Evolutionary conservation across 495 filamentous ascomycete species (phyloP), one percentile per base, ranked within the genome.

Genomic region (Aspergillus cristatus): DNA sequence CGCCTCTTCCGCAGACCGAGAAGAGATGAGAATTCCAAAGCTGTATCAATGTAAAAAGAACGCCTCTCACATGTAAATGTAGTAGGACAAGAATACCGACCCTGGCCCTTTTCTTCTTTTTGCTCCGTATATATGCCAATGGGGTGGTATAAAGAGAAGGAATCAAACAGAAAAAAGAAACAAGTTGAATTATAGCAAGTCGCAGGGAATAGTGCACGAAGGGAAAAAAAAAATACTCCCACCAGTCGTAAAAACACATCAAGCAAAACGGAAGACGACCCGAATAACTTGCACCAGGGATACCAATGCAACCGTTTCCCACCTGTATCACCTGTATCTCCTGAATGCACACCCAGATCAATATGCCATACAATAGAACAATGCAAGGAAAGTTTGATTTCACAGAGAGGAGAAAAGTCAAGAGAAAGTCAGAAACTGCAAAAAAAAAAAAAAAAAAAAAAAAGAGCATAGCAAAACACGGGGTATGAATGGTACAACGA

Each of bases 31-130:
- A 50, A 40, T 41, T 36, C 47, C 34, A 32, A 42, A 42, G 31
- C 22, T 42, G 31, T 42, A 26, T 42, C 40, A 28, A 26, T 42
- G 33, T 37, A 39, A 41, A 26, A 30, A 8, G 15, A 37, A 43
- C 49, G 51, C 40, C 45, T 43, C 43, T 38, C 38, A 36, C 46
- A 55, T 47, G 44, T 43, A n/a, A n/a, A n/a, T n/a, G n/a, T n/a
- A n/a, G 15, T 15, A 18, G 34, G 24, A 7, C 24, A 31, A n/a
- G n/a, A n/a, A n/a, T n/a, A 36, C 18, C 33, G 14, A 14, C 30
- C 28, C 37, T 20, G 28, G 16, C 37, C 18, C 16, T 24, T 20
- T 18, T 28, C 26, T 28, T 41, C 18, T 34, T 11, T 14, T 18
- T 32, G 14, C 3, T 17, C 16, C n/a, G n/a, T n/a, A 20, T 17